Percentiles rank a stretch among this genome's conserved stretches.
phyloP scores from a whole-genome alignment of 257 asterid species.

The Vinca minor region DNA sequence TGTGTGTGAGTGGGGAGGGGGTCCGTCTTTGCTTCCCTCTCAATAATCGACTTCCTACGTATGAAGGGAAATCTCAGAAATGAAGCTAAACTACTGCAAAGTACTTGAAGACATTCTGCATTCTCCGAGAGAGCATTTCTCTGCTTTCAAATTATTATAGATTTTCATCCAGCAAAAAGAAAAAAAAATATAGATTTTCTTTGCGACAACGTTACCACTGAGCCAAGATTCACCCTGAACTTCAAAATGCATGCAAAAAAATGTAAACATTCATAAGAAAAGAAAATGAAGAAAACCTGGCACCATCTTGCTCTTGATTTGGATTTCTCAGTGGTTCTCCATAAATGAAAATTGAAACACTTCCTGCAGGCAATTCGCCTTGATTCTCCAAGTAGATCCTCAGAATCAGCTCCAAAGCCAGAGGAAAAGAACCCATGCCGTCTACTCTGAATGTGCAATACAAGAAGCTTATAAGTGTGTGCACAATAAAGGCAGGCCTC shows the following conservation, averaged over 20 bases:
- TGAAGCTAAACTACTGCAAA: no score
- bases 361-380: constrained; percentile 78
- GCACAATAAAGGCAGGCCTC: background rate
- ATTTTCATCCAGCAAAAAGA: no score
- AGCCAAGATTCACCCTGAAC: background rate
- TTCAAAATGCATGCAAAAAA: background rate
- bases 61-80: no score
- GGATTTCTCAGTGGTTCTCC: constrained; percentile 60
- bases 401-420: constrained; percentile 40
- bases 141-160: background rate
- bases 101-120: background rate
- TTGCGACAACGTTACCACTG: no score
- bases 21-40: no score
- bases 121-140: background rate
- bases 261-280: background rate
- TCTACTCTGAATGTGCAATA: constrained; percentile 42
- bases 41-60: no score
- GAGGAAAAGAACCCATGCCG: constrained; percentile 48
- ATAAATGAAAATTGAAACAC: constrained; percentile 70
- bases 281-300: constrained; percentile 48
- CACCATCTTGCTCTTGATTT: constrained; percentile 98
- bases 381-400: constrained; percentile 48
- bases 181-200: no score
- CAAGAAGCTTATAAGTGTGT: constrained; percentile 13
- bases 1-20: no score